These are phyloP conservation scores for Penicillium cataractarum DNA, from an alignment of 495 filamentous ascomycete species.

Conservation along the genomic window DNA sequence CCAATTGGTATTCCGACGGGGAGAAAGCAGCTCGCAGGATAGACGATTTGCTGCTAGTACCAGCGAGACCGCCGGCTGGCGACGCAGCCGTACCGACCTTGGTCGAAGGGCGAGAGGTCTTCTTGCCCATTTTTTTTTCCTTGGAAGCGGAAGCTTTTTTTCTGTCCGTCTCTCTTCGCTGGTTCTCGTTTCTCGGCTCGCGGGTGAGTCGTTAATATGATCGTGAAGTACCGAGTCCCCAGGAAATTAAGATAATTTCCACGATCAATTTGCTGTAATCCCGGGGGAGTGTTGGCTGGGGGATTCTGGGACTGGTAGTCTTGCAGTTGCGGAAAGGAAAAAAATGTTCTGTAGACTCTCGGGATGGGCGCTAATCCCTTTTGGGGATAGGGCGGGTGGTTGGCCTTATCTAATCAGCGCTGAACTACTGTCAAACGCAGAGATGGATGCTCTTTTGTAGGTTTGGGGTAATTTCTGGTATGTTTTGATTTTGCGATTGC, in stretches of 20 bases:
- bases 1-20: conserved; percentile 57
- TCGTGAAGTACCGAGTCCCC: background rate
- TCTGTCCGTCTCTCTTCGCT: conserved; percentile 2
- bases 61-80: conserved; percentile 41
- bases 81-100: conserved; percentile 54
- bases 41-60: conserved; percentile 50
- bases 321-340: conserved; percentile 45
- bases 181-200: conserved; percentile 9
- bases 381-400: conserved; percentile 32
- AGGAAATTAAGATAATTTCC: conserved; percentile 13
- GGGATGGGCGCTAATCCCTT: conserved; percentile 38
- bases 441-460: background rate
- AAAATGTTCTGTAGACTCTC: conserved; percentile 53
- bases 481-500: background rate
- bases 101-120: conserved; percentile 47
- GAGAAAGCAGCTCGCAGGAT: conserved; percentile 58
- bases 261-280: conserved; percentile 27
- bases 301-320: conserved; percentile 39
- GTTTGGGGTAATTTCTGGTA: background rate
- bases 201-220: conserved; percentile 1
- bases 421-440: background rate
- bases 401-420: conserved; percentile 46
- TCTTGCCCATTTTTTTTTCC: conserved; percentile 55
- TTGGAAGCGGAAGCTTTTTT: conserved; percentile 21
- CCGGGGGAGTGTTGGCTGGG: conserved; percentile 29